Conservation (phyloP, 2,329 filamentous ascomycete species). For the Amauroascus verrucosus region DNA sequence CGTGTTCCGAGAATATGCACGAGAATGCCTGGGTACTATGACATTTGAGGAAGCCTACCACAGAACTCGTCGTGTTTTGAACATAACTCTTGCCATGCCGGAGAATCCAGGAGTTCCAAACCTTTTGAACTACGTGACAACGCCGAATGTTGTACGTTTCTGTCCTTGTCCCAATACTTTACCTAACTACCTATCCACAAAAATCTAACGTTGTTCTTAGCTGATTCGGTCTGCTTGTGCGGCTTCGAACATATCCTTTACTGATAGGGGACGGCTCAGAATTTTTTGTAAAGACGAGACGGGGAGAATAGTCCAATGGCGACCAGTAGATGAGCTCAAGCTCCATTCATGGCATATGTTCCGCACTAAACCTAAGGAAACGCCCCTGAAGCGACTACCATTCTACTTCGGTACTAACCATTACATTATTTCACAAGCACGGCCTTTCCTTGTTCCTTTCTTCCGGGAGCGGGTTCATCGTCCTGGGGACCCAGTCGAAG, state of each 20-base stretch:
- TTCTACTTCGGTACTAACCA: conserved; percentile 90
- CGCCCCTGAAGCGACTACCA: conserved; percentile 59
- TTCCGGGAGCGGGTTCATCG: conserved; percentile 71
- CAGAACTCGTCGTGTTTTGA: conserved; percentile 73
- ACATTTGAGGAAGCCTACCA: conserved; percentile 91
- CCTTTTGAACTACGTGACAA: conserved; percentile 82
- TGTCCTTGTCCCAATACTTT: background rate
- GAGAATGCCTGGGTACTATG: conserved; percentile 73
- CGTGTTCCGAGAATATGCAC: conserved; percentile 73
- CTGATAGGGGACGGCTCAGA: conserved; percentile 54
- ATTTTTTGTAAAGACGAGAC: conserved; percentile 69
- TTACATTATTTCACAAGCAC: conserved; percentile 85
- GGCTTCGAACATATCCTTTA: conserved; percentile 40
- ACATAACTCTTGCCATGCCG: conserved; percentile 77
- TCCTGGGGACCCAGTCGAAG: conserved; percentile 42
- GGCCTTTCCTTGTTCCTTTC: conserved; percentile 81
- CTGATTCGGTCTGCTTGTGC: conserved; percentile 46
- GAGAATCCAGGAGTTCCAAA: conserved; percentile 67
- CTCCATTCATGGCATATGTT: conserved; percentile 60
- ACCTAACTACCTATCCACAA: too few species aligned
- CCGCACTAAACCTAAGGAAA: conserved; percentile 56
- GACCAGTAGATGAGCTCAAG: conserved; percentile 40
- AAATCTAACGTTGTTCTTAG: conserved; percentile 29
- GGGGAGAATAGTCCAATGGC: conserved; percentile 54
- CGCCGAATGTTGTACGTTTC: conserved; percentile 72